Conservation (phyloP, 164 flowering plant genomes). For the Sedum album region DNA sequence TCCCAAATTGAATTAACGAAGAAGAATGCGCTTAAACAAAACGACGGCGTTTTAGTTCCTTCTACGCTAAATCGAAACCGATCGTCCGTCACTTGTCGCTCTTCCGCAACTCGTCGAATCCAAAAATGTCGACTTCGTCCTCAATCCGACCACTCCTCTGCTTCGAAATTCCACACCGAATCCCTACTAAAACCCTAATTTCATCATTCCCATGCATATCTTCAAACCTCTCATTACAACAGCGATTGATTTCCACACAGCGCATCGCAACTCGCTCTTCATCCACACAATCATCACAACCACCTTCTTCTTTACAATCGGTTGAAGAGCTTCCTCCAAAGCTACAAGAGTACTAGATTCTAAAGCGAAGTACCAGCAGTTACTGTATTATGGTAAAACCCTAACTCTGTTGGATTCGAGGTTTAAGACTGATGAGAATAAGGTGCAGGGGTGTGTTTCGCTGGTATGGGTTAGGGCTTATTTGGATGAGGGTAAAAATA, state of each 20-base stretch:
- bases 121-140: neutral
- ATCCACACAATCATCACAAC: constrained; percentile 13
- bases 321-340: constrained; percentile 65
- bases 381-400: constrained; percentile 59
- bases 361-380: constrained; percentile 79
- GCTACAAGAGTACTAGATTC: constrained; percentile 70
- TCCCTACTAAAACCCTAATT: constrained; percentile 14
- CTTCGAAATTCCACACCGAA: neutral
- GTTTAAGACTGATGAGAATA: constrained; percentile 66
- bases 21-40: too few species aligned
- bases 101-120: neutral
- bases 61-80: neutral
- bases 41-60: too few species aligned
- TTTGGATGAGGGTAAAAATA: constrained; percentile 48
- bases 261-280: constrained; percentile 27
- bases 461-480: constrained; percentile 95
- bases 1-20: too few species aligned
- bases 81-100: too few species aligned
- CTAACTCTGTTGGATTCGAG: constrained; percentile 43
- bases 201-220: constrained; percentile 14
- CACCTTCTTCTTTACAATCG: constrained; percentile 36
- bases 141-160: neutral
- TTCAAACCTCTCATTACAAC: constrained; percentile 16
- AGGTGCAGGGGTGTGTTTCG: constrained; percentile 92
- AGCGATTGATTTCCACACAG: constrained; percentile 37